A percentile compares a stretch with the other conserved stretches of the same genome.
Evolutionary conservation across 192 early-diverging fungal genomes (phyloP).

Genomic region (Coemansia sp.): DNA sequence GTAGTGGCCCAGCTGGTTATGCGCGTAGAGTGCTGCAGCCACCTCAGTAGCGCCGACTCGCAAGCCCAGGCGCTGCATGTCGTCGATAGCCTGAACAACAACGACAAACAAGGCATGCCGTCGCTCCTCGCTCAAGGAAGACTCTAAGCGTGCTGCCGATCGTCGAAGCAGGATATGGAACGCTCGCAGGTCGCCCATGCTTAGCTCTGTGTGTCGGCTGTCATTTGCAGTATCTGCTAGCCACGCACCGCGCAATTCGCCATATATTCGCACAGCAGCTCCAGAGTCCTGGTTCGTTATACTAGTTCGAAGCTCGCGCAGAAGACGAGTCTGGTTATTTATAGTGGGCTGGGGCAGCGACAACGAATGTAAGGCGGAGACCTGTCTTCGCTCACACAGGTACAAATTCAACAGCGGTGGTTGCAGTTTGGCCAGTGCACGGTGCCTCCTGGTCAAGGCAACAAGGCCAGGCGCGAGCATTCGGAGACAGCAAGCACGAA

Average conservation of each 20-base stretch:
- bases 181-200: slow-evolving; percentile 24
- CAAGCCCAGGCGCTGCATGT: slow-evolving; percentile 33
- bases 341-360: not conserved
- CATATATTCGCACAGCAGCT: slow-evolving; percentile 16
- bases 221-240: not conserved
- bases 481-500: not conserved
- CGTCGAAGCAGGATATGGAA: slow-evolving; percentile 33
- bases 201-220: not conserved
- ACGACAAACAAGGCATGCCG: slow-evolving; percentile 1
- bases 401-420: not conserved
- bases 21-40: slow-evolving; percentile 22
- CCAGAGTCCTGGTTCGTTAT: not conserved
- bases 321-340: not conserved
- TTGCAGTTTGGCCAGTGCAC: not conserved
- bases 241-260: not conserved
- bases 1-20: slow-evolving; percentile 13
- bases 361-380: not conserved
- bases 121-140: not conserved
- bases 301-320: slow-evolving; percentile 2
- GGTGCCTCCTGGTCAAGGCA: slow-evolving; percentile 1
- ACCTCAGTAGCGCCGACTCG: slow-evolving; percentile 45
- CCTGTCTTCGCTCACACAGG: not conserved
- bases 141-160: not conserved
- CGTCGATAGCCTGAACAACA: slow-evolving; percentile 22
- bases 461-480: slow-evolving; percentile 7